Percentiles rank a stretch among this genome's conserved stretches.
Conservation (phyloP, 2,329 filamentous ascomycete genomes). For the Penicillium aurantiogriseum region DNA sequence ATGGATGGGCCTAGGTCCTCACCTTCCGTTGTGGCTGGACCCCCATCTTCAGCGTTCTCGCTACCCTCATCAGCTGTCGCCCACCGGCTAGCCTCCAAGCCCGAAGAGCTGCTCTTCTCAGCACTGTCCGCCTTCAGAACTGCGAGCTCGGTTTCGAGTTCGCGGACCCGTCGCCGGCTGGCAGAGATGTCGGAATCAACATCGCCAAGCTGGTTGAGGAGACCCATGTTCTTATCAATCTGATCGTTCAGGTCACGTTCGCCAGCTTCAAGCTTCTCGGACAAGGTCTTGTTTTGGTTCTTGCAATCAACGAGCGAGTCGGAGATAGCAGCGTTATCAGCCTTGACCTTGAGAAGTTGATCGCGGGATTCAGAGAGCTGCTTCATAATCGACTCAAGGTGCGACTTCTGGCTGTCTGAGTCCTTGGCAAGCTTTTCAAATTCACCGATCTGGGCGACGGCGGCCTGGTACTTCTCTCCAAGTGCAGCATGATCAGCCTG, state of each 20-base stretch:
- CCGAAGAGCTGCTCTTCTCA: slow-evolving; percentile 31
- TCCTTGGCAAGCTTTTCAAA: slow-evolving; percentile 80
- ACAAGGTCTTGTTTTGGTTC: slow-evolving; percentile 30
- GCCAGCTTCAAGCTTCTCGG: slow-evolving; percentile 34
- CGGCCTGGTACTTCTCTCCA: slow-evolving; percentile 39
- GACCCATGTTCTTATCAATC: slow-evolving; percentile 43
- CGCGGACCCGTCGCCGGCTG: slow-evolving; percentile 39
- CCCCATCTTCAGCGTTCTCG: slow-evolving; percentile 33
- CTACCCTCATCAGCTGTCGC: slow-evolving; percentile 34
- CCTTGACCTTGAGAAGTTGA: slow-evolving; percentile 34
- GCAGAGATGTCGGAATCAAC: slow-evolving; percentile 37
- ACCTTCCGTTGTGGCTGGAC: slow-evolving; percentile 43
- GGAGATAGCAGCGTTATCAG: slow-evolving; percentile 30
- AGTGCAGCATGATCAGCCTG: slow-evolving; percentile 46
- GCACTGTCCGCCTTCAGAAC: slow-evolving; percentile 35
- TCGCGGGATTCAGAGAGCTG: slow-evolving; percentile 36
- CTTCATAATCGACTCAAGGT: slow-evolving; percentile 65
- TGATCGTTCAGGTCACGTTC: slow-evolving; percentile 41
- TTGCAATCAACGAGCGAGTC: slow-evolving; percentile 35
- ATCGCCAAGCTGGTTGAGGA: slow-evolving; percentile 41
- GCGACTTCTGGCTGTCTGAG: slow-evolving; percentile 69
- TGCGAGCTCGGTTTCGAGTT: slow-evolving; percentile 40
- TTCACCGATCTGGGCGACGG: slow-evolving; percentile 64
- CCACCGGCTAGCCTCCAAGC: slow-evolving; percentile 44
- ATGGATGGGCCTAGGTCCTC: slow-evolving; percentile 50